Evolutionary conservation across 352 stramenopile species (phyloP).

Genomic region (Phytophthora kernoviae): DNA sequence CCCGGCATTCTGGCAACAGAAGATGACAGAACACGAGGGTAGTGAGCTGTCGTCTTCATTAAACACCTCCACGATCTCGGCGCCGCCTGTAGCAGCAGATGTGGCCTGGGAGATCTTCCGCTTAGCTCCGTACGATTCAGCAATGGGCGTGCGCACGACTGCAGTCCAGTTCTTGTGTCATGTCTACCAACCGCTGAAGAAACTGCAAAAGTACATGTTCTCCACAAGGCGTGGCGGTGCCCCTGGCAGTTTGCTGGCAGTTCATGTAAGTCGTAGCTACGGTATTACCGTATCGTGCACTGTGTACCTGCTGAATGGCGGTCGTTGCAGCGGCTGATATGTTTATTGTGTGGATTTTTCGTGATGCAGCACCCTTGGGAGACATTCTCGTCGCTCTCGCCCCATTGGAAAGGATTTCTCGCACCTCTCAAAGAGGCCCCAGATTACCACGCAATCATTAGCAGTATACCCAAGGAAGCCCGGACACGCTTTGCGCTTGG

Average conservation of each 20-base stretch:
- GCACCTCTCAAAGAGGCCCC: conserved; percentile 43
- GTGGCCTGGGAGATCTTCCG: conserved; percentile 86
- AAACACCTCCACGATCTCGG: conserved; percentile 63
- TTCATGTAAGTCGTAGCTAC: conserved; percentile 48
- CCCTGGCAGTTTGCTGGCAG: conserved; percentile 38
- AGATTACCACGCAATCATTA: conserved; percentile 53
- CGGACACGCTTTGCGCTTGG: conserved; percentile 57
- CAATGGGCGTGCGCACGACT: conserved; percentile 56
- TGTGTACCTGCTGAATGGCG: not conserved
- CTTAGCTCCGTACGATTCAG: conserved; percentile 77
- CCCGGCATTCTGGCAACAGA: conserved; percentile 65
- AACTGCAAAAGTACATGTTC: conserved; percentile 61
- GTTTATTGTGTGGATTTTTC: conserved; percentile 1
- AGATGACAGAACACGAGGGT: not conserved
- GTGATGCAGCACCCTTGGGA: conserved; percentile 79
- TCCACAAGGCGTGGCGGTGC: conserved; percentile 27
- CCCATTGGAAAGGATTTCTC: conserved; percentile 65
- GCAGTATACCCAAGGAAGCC: conserved; percentile 49
- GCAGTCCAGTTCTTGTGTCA: conserved; percentile 78
- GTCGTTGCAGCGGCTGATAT: conserved; percentile 1
- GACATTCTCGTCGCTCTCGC: conserved; percentile 76
- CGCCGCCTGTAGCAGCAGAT: conserved; percentile 74
- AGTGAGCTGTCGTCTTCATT: conserved; percentile 9
- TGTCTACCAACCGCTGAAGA: conserved; percentile 63
- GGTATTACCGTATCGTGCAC: not conserved